A percentile compares a stretch with the other conserved stretches of the same genome.
phyloP scores from a whole-genome alignment of 805 yeast genomes.

The Jamesozyma piceae region DNA sequence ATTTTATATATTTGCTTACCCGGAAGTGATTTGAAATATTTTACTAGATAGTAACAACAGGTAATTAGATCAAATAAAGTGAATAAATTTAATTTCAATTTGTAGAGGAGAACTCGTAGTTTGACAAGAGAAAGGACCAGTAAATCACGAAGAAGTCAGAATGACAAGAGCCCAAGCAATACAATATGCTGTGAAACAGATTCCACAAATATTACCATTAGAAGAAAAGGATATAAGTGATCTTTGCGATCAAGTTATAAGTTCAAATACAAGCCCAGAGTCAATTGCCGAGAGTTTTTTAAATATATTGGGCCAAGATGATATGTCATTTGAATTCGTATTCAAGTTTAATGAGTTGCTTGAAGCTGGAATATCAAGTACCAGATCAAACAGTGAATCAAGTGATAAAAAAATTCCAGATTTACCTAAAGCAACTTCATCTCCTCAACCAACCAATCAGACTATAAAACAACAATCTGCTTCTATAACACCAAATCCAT shows the following conservation, averaged over 20 bases:
- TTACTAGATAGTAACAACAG: too few relatives aligned
- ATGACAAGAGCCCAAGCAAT: constrained; percentile 27
- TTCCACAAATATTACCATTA: constrained; percentile 28
- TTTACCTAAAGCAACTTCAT: not conserved
- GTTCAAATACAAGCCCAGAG: constrained; percentile 14
- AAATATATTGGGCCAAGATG: constrained; percentile 27
- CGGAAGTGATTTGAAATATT: too few relatives aligned
- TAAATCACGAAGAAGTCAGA: not conserved
- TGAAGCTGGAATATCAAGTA: not conserved
- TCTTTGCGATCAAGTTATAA: constrained; percentile 24
- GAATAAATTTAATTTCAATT: too few relatives aligned
- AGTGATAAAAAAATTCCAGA: not conserved
- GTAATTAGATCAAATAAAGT: too few relatives aligned
- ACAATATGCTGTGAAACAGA: constrained; percentile 18
- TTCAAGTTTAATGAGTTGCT: constrained; percentile 23
- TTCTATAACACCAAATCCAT: not conserved
- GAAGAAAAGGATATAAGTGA: constrained; percentile 22
- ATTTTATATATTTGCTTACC: too few relatives aligned
- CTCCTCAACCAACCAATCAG: not conserved
- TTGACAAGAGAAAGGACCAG: too few relatives aligned
- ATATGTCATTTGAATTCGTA: constrained; percentile 25
- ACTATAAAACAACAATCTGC: not conserved
- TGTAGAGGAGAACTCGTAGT: too few relatives aligned
- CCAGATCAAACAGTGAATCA: not conserved
- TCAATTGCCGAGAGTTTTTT: constrained; percentile 24